phyloP scores from a whole-genome alignment of 768 basidiomycete genomes.

The Suillus subluteus region DNA sequence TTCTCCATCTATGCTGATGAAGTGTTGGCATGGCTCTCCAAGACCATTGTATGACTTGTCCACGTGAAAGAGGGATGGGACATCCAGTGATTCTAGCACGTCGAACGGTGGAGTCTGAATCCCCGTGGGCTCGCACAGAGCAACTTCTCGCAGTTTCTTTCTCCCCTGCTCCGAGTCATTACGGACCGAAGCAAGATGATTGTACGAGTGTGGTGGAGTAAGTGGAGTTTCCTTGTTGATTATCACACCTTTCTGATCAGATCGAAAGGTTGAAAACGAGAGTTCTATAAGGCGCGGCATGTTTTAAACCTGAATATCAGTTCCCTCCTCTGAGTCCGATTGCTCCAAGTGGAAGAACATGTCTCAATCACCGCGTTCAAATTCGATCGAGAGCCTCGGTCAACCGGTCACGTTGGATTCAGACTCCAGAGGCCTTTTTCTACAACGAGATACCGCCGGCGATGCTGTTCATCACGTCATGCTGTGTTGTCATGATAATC shows the following conservation, averaged over 20 bases:
- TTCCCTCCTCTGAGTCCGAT: not conserved
- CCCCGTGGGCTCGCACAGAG: not conserved
- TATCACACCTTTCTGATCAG: not conserved
- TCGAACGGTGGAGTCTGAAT: not conserved
- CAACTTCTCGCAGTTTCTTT: not conserved
- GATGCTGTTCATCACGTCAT: too few relatives aligned
- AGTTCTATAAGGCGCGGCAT: not conserved
- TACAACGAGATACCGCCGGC: too few relatives aligned
- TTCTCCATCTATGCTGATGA: not conserved
- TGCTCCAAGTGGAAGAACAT: not conserved
- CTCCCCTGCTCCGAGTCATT: not conserved
- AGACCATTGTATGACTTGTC: not conserved
- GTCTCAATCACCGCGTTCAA: not conserved
- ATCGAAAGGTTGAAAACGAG: not conserved
- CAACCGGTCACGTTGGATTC: slow-evolving; percentile 29
- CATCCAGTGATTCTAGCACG: not conserved
- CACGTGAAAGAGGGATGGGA: not conserved
- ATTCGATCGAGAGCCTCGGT: too few relatives aligned
- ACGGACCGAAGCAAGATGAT: not conserved
- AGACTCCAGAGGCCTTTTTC: slow-evolving; percentile 20
- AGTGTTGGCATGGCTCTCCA: not conserved
- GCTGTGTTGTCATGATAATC: too few relatives aligned
- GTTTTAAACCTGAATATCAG: not conserved
- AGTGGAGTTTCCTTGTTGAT: not conserved
- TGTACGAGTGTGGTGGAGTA: not conserved